Evolutionary conservation across 441 rosid species (phyloP), one percentile per base, ranked within the genome.

Genomic region (Raphanus hybrid): DNA sequence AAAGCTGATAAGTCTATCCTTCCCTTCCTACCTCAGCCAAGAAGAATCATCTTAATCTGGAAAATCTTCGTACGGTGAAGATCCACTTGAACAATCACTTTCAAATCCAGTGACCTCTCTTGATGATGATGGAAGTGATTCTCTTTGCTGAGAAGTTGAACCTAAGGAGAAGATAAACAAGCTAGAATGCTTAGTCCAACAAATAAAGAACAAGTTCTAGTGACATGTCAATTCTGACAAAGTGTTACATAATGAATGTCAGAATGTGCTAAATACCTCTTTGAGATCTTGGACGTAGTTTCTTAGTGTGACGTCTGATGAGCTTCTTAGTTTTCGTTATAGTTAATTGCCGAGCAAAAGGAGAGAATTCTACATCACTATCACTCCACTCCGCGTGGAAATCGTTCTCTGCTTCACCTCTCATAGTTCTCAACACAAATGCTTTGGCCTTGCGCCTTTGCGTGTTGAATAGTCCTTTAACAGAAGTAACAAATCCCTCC

Each of bases 331-430:
- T 94, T 83, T 90, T 91, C 20, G 90, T 91, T 81, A 97, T 92
- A 55, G 99, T 97, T 65, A 92, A 92, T 81, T 97, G 99, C 79
- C 97, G 75, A 35, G 99, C 96, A 73, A 86, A 90, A 34, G 98
- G 97, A 58, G 98, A 90, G 78, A 87, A 88, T 39, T 92, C 99
- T 3, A 50, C 92, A 57, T 97, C 99, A 79, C 96, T 89, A 79
- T 91, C 99, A 75, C 99, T 94, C 98, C 99, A 91, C 27, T 94
- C 99, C 39, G 95, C 94, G 2, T 87, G 94, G 85, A 85, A 92
- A 39, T 91, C 98, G 76, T 91, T 87, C 67, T 92, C 99, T 69
- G 93, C 92, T 84, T 97, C 99, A 23, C 97, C 99, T 74, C 99
- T 88, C 99, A 97, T 97, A 11, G 99, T 92, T 78, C 99, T 88